Percentiles rank a stretch among this genome's conserved stretches.
phyloP scores from a whole-genome alignment of 352 stramenopile species.

The Pythium brachiatum region DNA sequence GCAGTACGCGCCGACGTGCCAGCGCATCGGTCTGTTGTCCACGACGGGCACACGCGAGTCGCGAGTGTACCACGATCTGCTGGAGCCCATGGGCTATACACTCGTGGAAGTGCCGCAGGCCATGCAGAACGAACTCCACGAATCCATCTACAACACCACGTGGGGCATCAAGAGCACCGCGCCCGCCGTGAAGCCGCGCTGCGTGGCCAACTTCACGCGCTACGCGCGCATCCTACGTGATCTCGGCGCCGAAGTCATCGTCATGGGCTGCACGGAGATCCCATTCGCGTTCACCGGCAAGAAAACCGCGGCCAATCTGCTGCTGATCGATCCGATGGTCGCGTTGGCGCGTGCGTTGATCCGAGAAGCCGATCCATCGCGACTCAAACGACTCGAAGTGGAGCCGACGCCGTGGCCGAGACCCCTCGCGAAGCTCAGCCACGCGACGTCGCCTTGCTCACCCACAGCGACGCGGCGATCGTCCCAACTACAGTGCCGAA shows the following conservation, averaged over 20 bases:
- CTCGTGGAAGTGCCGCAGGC: conserved; percentile 51
- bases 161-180: conserved; percentile 80
- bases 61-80: conserved; percentile 66
- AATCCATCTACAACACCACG: conserved; percentile 67
- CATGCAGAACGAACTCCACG: conserved; percentile 61
- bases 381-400: conserved; percentile 39
- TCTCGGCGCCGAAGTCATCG: conserved; percentile 55
- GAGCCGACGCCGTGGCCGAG: conserved; percentile 15
- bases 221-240: conserved; percentile 48
- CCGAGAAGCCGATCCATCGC: conserved; percentile 46
- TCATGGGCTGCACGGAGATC: conserved; percentile 80
- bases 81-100: conserved; percentile 53
- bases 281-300: conserved; percentile 66
- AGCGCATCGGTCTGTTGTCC: conserved; percentile 55
- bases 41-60: conserved; percentile 64
- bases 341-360: conserved; percentile 73
- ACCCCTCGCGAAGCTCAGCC: conserved; percentile 22
- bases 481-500: conserved; percentile 1
- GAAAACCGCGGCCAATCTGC: conserved; percentile 33
- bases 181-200: conserved; percentile 46
- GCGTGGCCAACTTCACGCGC: conserved; percentile 55
- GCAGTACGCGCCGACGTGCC: conserved; percentile 40
- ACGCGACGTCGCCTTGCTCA: not conserved
- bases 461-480: not conserved
- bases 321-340: conserved; percentile 76